phyloP scores from a whole-genome alignment of 164 flowering plant species.

The Malania oleifera region DNA sequence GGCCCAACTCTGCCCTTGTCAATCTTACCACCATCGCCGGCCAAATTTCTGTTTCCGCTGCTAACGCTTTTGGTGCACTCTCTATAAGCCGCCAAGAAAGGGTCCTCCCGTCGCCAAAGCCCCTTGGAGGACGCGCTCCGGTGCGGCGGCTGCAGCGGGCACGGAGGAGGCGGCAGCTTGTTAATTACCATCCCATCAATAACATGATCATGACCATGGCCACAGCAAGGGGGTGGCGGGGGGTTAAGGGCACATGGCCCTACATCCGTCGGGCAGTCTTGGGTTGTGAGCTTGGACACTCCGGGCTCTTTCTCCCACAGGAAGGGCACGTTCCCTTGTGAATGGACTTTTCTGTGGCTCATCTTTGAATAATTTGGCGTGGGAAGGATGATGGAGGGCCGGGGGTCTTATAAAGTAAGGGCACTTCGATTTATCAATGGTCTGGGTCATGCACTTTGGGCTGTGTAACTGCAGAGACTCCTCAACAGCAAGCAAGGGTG shows the following conservation, averaged over 20 bases:
- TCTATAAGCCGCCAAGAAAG: conserved; percentile 42
- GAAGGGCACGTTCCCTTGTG: conserved; percentile 33
- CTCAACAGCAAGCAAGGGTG: conserved; percentile 17
- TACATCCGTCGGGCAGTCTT: background rate
- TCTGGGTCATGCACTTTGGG: conserved; percentile 18
- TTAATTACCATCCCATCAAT: too few relatives aligned
- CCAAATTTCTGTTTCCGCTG: conserved; percentile 1
- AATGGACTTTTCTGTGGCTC: conserved; percentile 27
- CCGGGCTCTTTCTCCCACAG: conserved; percentile 49
- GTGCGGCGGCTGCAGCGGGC: conserved; percentile 12
- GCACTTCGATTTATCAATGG: too few relatives aligned
- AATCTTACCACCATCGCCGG: conserved; percentile 1
- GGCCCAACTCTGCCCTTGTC: conserved; percentile 1
- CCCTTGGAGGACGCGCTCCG: conserved; percentile 26
- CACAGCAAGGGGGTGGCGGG: conserved; percentile 18
- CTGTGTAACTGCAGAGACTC: conserved; percentile 22
- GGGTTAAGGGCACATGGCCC: conserved; percentile 7
- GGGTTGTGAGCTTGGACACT: conserved; percentile 19
- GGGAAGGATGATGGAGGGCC: background rate
- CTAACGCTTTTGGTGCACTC: conserved; percentile 36
- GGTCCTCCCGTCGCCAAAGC: conserved; percentile 28
- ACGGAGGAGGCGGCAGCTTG: conserved; percentile 35
- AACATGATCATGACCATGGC: too few relatives aligned
- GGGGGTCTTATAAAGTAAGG: conserved; percentile 7
- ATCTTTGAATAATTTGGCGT: conserved; percentile 7